Percentiles rank a stretch among this genome's conserved stretches.
These are phyloP conservation scores for Penicillium parvum DNA, from an alignment of 495 filamentous ascomycete species.

Conservation along the genomic window DNA sequence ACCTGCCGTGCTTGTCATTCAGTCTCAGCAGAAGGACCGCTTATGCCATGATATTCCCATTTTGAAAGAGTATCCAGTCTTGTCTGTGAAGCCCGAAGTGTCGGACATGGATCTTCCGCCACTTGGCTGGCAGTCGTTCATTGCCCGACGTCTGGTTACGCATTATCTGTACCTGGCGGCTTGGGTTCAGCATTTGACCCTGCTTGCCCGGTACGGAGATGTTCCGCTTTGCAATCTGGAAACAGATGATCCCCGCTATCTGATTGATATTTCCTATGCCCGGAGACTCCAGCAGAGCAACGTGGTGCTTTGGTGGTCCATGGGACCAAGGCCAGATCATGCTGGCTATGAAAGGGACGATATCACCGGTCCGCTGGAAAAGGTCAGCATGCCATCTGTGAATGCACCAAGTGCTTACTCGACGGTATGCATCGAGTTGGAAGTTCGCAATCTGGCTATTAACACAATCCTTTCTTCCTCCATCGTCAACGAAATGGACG, in stretches of 20 bases:
- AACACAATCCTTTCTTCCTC: slow-evolving; percentile 97
- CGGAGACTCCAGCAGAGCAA: slow-evolving; percentile 85
- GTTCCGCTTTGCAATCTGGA: slow-evolving; percentile 94
- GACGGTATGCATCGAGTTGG: slow-evolving; percentile 94
- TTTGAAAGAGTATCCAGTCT: slow-evolving; percentile 76
- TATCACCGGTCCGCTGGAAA: slow-evolving; percentile 75
- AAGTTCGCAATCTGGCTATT: slow-evolving; percentile 90
- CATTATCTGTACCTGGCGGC: slow-evolving; percentile 87
- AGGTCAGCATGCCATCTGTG: slow-evolving; percentile 88
- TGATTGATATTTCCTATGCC: slow-evolving; percentile 96
- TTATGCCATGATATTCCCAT: slow-evolving; percentile 81
- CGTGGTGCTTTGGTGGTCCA: slow-evolving; percentile 98
- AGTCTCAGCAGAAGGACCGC: slow-evolving; percentile 78
- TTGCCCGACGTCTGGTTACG: slow-evolving; percentile 77
- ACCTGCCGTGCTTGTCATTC: slow-evolving; percentile 78
- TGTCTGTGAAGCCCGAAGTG: slow-evolving; percentile 74
- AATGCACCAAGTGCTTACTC: slow-evolving; percentile 91
- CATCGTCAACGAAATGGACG: slow-evolving; percentile 95
- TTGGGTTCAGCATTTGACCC: slow-evolving; percentile 84
- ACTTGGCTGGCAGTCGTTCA: slow-evolving; percentile 88
- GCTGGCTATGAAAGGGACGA: slow-evolving; percentile 95
- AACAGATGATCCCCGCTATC: slow-evolving; percentile 83
- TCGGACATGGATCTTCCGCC: slow-evolving; percentile 84
- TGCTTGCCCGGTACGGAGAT: slow-evolving; percentile 87
- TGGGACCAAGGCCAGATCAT: slow-evolving; percentile 81